These are phyloP conservation scores for Neofusicoccum parvum DNA, from an alignment of 2,329 filamentous ascomycete species.

Conservation along the genomic window DNA sequence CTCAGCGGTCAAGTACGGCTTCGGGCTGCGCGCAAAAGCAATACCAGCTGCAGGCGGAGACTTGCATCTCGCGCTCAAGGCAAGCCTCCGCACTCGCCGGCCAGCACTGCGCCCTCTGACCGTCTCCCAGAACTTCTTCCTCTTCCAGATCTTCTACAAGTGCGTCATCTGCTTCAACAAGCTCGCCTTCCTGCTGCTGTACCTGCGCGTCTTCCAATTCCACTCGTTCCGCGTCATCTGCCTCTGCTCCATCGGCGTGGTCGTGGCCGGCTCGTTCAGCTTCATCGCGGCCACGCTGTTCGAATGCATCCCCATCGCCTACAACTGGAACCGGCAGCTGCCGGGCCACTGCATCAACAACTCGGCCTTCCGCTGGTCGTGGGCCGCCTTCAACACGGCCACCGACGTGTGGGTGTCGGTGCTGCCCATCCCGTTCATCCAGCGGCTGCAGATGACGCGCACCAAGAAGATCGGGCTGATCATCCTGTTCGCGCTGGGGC, in stretches of 20 bases:
- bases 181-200: constrained; percentile 30
- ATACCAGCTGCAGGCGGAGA: constrained; percentile 27
- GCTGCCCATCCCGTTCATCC: constrained; percentile 24
- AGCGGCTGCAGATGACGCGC: constrained; percentile 21
- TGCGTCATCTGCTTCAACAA: constrained; percentile 32
- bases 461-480: constrained; percentile 21
- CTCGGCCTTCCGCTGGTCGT: constrained; percentile 21
- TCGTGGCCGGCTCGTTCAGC: constrained; percentile 19
- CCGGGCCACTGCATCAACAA: constrained; percentile 16
- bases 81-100: neutral
- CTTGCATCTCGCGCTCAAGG: constrained; percentile 27
- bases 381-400: constrained; percentile 25
- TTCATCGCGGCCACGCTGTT: constrained; percentile 29
- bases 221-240: constrained; percentile 26
- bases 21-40: constrained; percentile 27
- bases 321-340: constrained; percentile 11
- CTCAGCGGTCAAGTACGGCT: constrained; percentile 28
- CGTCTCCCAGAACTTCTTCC: constrained; percentile 28
- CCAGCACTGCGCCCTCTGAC: neutral
- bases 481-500: constrained; percentile 22
- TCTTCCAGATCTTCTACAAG: constrained; percentile 30
- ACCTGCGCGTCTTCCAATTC: constrained; percentile 31
- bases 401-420: constrained; percentile 23
- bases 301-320: constrained; percentile 30
- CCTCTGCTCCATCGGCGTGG: constrained; percentile 25